Percentiles rank a stretch among this genome's conserved stretches.
These are phyloP conservation scores for Colletotrichum shisoi DNA, from an alignment of 2,329 filamentous ascomycete genomes.

Conservation along the genomic window DNA sequence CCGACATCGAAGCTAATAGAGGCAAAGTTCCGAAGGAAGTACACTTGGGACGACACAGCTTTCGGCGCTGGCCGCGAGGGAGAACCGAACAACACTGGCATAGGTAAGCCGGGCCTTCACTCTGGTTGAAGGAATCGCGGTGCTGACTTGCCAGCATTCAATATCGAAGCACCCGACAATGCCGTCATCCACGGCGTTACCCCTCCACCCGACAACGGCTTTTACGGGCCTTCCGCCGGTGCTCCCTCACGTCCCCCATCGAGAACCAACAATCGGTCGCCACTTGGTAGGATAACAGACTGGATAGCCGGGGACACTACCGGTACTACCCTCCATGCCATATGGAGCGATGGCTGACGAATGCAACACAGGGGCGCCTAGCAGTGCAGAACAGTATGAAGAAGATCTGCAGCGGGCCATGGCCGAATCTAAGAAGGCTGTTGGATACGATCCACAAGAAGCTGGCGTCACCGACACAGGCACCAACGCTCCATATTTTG, in stretches of 20 bases:
- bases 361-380: constrained; percentile 41
- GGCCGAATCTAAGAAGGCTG: constrained; percentile 61
- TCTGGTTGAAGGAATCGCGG: not conserved
- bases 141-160: constrained; percentile 56
- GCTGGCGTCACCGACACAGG: constrained; percentile 56
- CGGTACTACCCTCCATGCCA: constrained; percentile 35
- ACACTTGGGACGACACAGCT: constrained; percentile 64
- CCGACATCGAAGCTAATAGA: constrained; percentile 19
- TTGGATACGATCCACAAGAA: constrained; percentile 56
- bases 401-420: constrained; percentile 65
- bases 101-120: constrained; percentile 51
- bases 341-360: constrained; percentile 38
- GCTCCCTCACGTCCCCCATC: constrained; percentile 70
- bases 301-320: constrained; percentile 52
- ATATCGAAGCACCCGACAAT: constrained; percentile 61
- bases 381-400: constrained; percentile 57
- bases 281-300: constrained; percentile 61
- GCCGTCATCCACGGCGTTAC: constrained; percentile 55
- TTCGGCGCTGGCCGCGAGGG: constrained; percentile 64
- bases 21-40: constrained; percentile 57
- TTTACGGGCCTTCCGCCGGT: constrained; percentile 47
- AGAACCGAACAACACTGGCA: constrained; percentile 52
- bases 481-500: constrained; percentile 59
- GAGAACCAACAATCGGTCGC: constrained; percentile 64
- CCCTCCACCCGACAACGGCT: constrained; percentile 50